Percentiles rank a stretch among this genome's conserved stretches.
Evolutionary conservation across 2,329 filamentous ascomycete genomes (phyloP).

Genomic region (Colletotrichum sidae): DNA sequence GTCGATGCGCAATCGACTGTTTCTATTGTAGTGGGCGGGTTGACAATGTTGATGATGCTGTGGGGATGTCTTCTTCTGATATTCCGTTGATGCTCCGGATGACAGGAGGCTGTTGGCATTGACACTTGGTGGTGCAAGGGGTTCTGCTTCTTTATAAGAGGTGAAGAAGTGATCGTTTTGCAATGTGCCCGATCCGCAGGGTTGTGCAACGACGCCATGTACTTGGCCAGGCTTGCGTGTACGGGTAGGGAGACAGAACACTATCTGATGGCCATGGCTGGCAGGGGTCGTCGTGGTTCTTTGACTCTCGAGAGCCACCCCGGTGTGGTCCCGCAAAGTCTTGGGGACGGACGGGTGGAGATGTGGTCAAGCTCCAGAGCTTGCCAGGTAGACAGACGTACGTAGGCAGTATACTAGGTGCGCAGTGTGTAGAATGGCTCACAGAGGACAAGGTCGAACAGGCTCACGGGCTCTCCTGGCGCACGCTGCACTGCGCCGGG

Average conservation of each 20-base stretch:
- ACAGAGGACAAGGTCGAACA: not conserved
- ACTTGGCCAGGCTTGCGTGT: slow-evolving; percentile 33
- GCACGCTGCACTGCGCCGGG: no score
- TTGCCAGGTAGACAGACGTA: slow-evolving; percentile 30
- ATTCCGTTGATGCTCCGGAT: slow-evolving; percentile 27
- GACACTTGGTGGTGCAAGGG: slow-evolving; percentile 28
- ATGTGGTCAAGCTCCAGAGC: slow-evolving; percentile 19
- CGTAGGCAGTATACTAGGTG: slow-evolving; percentile 12
- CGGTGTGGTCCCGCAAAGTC: slow-evolving; percentile 30
- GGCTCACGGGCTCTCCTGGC: no score
- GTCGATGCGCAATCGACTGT: not conserved
- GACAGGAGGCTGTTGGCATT: slow-evolving; percentile 16
- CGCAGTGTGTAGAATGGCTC: slow-evolving; percentile 16
- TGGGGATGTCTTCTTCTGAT: slow-evolving; percentile 7
- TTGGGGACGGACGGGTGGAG: slow-evolving; percentile 21
- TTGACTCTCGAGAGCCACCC: slow-evolving; percentile 26
- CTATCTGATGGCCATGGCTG: slow-evolving; percentile 19
- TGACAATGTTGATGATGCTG: slow-evolving; percentile 2
- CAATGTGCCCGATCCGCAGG: slow-evolving; percentile 30
- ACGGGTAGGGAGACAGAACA: slow-evolving; percentile 20
- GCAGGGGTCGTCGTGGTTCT: slow-evolving; percentile 28
- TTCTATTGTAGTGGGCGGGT: not conserved
- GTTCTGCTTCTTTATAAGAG: slow-evolving; percentile 37
- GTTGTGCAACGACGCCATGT: slow-evolving; percentile 16
- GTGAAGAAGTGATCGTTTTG: slow-evolving; percentile 23